phyloP scores from a whole-genome alignment of 1,139 yeast genomes.

The Pichia sp. region DNA sequence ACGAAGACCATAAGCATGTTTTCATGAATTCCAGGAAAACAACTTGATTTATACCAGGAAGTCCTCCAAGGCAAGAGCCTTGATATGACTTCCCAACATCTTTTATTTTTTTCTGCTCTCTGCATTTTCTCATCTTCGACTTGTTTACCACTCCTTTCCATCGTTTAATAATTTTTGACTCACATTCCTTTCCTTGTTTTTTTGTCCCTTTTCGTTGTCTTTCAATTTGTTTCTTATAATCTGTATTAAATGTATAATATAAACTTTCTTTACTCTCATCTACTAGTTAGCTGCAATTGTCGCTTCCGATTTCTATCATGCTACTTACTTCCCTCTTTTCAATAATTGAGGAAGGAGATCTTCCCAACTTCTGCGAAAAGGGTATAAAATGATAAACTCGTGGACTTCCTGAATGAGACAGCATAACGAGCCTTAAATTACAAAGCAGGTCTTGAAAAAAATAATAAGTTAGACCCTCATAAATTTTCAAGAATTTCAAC shows the following conservation, averaged over 20 bases:
- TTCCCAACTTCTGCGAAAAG: too few species aligned
- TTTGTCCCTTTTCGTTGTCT: neutral
- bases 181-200: neutral
- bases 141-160: neutral
- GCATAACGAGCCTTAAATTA: too few species aligned
- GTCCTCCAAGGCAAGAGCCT: neutral
- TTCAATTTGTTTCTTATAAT: neutral
- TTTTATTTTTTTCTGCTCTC: neutral
- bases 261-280: neutral
- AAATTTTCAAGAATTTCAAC: too few species aligned
- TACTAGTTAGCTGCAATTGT: neutral
- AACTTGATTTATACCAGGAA: neutral
- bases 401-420: too few species aligned
- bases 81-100: neutral
- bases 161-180: neutral
- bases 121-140: neutral
- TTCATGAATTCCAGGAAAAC: neutral
- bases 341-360: too few species aligned
- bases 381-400: too few species aligned
- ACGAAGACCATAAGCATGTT: neutral
- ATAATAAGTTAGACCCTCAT: too few species aligned
- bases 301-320: too few species aligned
- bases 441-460: too few species aligned
- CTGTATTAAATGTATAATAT: neutral
- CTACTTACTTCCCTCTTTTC: too few species aligned